These are phyloP conservation scores for Micractinium sp. DNA, from an alignment of 139 green algal species.

Conservation along the genomic window DNA sequence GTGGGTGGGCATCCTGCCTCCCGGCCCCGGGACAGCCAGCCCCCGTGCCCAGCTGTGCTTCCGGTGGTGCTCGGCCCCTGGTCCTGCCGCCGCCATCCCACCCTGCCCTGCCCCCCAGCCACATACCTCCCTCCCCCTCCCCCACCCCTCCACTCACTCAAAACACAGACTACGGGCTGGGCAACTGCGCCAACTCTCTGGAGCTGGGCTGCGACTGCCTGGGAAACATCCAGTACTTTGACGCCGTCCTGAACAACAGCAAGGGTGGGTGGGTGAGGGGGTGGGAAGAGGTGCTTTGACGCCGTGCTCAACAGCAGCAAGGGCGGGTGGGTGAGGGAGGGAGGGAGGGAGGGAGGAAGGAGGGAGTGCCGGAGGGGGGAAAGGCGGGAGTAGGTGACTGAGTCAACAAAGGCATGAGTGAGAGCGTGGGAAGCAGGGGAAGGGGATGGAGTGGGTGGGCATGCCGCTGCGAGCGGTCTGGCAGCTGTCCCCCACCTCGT, in stretches of 20 bases:
- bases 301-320: slow-evolving; percentile 60
- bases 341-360: too few relatives aligned
- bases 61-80: background rate
- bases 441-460: too few relatives aligned
- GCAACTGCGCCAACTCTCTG: slow-evolving; percentile 70
- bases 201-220: slow-evolving; percentile 91
- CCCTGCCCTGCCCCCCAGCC: background rate
- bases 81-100: background rate
- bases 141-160: too few relatives aligned
- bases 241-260: slow-evolving; percentile 77
- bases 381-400: too few relatives aligned
- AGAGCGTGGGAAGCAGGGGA: too few relatives aligned
- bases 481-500: background rate
- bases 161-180: slow-evolving; percentile 78
- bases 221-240: slow-evolving; percentile 89
- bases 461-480: too few relatives aligned
- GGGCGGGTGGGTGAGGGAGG: background rate
- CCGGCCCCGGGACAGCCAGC: too few relatives aligned
- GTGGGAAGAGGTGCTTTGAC: slow-evolving; percentile 92
- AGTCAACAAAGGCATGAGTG: too few relatives aligned
- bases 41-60: too few relatives aligned
- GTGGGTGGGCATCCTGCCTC: too few relatives aligned
- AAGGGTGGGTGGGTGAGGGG: slow-evolving; percentile 34
- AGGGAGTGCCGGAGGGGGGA: too few relatives aligned
- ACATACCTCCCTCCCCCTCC: too few relatives aligned